A percentile compares a stretch with the other conserved stretches of the same genome.
phyloP scores from a whole-genome alignment of 73 alveolate genomes.

The Paramecium sexaurelia region DNA sequence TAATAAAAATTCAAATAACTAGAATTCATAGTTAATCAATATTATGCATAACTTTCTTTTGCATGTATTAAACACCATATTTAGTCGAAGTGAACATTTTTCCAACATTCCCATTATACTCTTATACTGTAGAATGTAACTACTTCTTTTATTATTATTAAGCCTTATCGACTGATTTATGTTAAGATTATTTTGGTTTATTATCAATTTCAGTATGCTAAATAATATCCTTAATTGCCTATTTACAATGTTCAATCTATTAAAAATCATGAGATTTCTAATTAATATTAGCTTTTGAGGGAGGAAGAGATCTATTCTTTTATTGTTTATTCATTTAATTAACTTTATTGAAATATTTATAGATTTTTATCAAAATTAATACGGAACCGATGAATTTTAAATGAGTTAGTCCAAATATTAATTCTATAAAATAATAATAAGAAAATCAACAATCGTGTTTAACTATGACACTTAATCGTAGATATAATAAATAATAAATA shows the following conservation, averaged over 20 bases:
- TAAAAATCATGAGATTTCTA: background rate
- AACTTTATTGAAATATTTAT: background rate
- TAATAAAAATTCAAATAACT: background rate
- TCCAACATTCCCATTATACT: conserved; percentile 20
- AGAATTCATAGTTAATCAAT: background rate
- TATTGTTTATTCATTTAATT: background rate
- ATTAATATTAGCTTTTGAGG: background rate
- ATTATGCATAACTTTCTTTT: background rate
- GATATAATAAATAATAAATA: too few relatives aligned
- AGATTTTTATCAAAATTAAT: background rate
- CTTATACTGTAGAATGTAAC: background rate
- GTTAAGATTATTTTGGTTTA: background rate
- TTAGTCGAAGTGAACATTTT: conserved; percentile 34
- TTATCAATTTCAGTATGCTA: background rate
- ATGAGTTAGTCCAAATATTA: too few relatives aligned
- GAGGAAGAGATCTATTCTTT: background rate
- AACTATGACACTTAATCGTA: too few relatives aligned
- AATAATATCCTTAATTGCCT: background rate
- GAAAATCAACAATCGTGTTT: too few relatives aligned
- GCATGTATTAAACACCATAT: background rate
- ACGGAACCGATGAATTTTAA: background rate
- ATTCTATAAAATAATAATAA: too few relatives aligned
- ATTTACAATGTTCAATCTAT: background rate
- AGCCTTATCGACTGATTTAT: background rate
- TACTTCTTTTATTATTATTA: background rate